Evolutionary conservation across 306 rosid genomes (phyloP), one percentile per base, ranked within the genome.

Genomic region (Spatholobus suberectus): DNA sequence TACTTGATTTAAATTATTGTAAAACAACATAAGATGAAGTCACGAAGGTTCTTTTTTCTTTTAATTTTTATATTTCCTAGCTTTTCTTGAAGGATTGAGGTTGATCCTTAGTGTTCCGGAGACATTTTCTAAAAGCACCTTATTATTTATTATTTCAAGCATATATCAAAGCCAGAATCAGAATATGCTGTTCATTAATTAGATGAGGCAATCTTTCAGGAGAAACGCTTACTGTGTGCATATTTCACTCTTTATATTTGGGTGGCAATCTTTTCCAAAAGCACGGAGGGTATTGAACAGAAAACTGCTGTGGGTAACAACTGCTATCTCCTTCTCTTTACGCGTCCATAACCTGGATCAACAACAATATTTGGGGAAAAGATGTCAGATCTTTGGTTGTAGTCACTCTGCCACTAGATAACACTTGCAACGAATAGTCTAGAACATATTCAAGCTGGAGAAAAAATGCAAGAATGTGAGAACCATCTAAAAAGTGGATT

Each of bases 271-370:
- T 76, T 87, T 83, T 87, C 96, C 97, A 81, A 91, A 92, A 78
- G 89, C 82, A 46, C 87, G 76, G 18, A 94, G 84, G 41, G 91
- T 87, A 78, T 92, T 87, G 65, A 73, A 87, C 89, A 90, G 87
- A 86, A 91, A 92, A 66, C 90, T 92, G 79, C 96, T 81, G 87
- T 94, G 98, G 71, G 88, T 78, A 70, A 91, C 94, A 81, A 94
- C 82, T 32, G 91, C 96, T 79, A 94, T 92, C 78, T 94, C 92
- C 76, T 89, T 91, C 92, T 94, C 97, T 85, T 94, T 81, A 43
- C 93, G 93, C 18, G 94, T 90, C 93, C 93, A 91, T 85, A 94
- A 83, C 97, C 98, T 94, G 90, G 63, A 75, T 23, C 78, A 65
- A 71, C 17, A 81, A 8, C 58, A 6, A 62, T 23, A 62, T 55